These are phyloP conservation scores for Colletotrichum lindemuthianum DNA, from an alignment of 2,329 filamentous ascomycete species.

Conservation along the genomic window DNA sequence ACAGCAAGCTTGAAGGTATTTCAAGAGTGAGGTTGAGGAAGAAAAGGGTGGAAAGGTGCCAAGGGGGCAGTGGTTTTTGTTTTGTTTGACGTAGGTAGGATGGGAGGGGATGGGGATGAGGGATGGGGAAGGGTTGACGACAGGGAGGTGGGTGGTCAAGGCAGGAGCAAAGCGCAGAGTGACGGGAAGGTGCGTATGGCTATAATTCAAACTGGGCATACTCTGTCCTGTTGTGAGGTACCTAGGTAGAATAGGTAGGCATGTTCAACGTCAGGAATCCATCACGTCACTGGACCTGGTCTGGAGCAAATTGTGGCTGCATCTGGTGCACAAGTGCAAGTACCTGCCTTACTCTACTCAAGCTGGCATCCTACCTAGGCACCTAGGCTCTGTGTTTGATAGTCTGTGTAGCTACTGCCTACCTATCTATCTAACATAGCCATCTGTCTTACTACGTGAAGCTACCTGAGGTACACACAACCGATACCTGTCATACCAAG, in stretches of 20 bases:
- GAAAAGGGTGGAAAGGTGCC: conserved; percentile 17
- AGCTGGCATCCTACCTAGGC: background rate
- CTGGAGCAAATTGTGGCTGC: conserved; percentile 35
- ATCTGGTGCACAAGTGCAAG: conserved; percentile 19
- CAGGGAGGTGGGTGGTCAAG: conserved; percentile 24
- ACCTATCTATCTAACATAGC: background rate
- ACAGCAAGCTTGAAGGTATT: conserved; percentile 21
- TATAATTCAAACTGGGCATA: background rate
- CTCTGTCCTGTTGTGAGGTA: background rate
- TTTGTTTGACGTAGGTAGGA: conserved; percentile 31
- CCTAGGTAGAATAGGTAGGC: background rate
- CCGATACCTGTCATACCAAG: no score
- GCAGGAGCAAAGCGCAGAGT: conserved; percentile 8
- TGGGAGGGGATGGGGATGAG: conserved; percentile 1
- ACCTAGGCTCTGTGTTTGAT: background rate
- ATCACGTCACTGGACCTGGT: conserved; percentile 36
- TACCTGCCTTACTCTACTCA: background rate
- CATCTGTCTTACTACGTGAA: no score
- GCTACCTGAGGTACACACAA: no score
- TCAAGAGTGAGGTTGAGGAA: conserved; percentile 13
- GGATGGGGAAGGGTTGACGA: conserved; percentile 21
- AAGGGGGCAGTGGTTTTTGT: conserved; percentile 34
- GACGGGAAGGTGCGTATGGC: background rate
- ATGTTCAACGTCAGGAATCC: conserved; percentile 34
- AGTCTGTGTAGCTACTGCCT: conserved; percentile 3